These are phyloP conservation scores for Apiospora arundinis DNA, from an alignment of 2,329 filamentous ascomycete species.

Conservation along the genomic window DNA sequence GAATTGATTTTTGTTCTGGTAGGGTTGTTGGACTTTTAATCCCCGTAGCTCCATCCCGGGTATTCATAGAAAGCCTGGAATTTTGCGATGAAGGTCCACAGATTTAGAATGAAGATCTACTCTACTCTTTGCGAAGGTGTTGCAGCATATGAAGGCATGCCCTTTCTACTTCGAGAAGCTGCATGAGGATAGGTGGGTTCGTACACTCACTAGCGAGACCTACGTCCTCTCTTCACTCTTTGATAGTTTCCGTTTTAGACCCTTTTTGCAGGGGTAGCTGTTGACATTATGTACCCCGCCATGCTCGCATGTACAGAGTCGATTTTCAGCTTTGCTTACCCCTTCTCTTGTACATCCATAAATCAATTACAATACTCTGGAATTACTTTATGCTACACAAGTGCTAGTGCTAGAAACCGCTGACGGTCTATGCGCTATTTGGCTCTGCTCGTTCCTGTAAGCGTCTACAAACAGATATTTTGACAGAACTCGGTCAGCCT, in stretches of 20 bases:
- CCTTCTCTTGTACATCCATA: slow-evolving; percentile 3
- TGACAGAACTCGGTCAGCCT: not conserved
- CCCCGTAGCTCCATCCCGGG: too few relatives aligned
- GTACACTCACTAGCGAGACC: slow-evolving; percentile 9
- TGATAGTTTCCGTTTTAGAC: slow-evolving; percentile 5
- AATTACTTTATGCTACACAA: not conserved
- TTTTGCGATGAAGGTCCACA: too few relatives aligned
- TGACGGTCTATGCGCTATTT: too few relatives aligned
- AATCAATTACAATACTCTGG: not conserved
- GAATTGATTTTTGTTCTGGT: too few relatives aligned
- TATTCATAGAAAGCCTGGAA: too few relatives aligned
- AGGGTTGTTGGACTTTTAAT: too few relatives aligned
- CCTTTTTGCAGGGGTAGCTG: not conserved
- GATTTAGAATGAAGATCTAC: too few relatives aligned
- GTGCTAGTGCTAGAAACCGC: not conserved
- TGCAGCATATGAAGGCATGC: too few relatives aligned
- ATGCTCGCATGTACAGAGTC: not conserved
- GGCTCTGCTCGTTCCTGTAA: not conserved
- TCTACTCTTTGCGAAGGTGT: too few relatives aligned
- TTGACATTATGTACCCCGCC: not conserved
- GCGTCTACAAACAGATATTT: not conserved
- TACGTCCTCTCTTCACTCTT: slow-evolving; percentile 4
- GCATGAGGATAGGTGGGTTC: too few relatives aligned
- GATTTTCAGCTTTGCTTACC: not conserved
- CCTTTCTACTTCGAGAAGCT: too few relatives aligned